Base-by-base conservation (phyloP, 2,329 filamentous ascomycete genomes). In the Penicillium sp. region DNA sequence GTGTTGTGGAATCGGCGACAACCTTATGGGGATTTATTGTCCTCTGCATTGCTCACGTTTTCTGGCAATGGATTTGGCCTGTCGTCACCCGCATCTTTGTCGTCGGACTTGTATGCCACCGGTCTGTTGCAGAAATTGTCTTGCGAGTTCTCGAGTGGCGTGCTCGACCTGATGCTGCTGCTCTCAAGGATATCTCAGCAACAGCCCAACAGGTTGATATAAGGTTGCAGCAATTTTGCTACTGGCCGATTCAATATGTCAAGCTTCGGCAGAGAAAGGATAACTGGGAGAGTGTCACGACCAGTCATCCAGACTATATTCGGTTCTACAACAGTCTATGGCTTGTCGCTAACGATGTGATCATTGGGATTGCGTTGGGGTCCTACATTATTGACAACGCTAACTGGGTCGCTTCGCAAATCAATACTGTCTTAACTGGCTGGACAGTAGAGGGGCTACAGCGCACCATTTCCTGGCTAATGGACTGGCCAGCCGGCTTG, bases 271-370 rank as follows among this genome's bases (percentile, higher is more conserved):
- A 90, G 68, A 83, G 92, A 37, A 95, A 96, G 69, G 86, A 88
- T 60, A 91, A 96, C 65, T 97, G 94, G 93, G 90, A 91, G 56
- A 97, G 93, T 71, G 89, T 97, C 53, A 97, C 92, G 0, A 94
- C 88, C 45, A 96, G 88, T 66, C 93, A 99, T 73, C 91, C 93
- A 0, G 94, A 99, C 73, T 99, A 99, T 72, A 99, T 99, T 63
- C 88, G 94, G 16, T 99, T 99, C 75, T 99, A 97, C 77, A 99
- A 99, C 73, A 97, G 91, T 68, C 79, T 99, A 5, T 99, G 94
- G 94, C 88, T 99, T 9, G 94, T 99, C 22, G 92, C 92, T 30
- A 99, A 99, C 76, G 94, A 99, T 76, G 89, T 99, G 44, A 99
- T 99, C 61, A 97, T 99, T 57, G 95, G 94, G 26, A 97, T 99